phyloP scores from a whole-genome alignment of 2,329 filamentous ascomycete genomes.

The Colletotrichum limetticola region DNA sequence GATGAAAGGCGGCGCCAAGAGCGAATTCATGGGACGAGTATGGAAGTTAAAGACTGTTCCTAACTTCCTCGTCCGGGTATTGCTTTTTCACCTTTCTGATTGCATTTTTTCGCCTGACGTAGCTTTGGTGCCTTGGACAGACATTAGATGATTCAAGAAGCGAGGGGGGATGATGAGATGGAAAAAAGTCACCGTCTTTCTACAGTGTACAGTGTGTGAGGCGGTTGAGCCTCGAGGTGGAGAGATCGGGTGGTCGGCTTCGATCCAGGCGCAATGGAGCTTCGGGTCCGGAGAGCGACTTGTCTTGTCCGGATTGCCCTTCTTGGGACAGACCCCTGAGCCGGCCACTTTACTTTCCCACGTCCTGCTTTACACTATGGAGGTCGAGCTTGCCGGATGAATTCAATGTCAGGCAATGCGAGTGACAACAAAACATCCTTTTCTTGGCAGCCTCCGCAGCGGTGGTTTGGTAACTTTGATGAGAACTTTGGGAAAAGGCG shows the following conservation, averaged over 20 bases:
- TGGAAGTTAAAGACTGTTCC: slow-evolving; percentile 3
- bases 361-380: not conserved
- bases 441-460: slow-evolving; percentile 18
- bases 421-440: not conserved
- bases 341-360: not conserved
- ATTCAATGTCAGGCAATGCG: slow-evolving; percentile 4
- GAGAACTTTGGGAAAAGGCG: slow-evolving; percentile 21
- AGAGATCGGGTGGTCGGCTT: slow-evolving; percentile 11
- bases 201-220: not conserved
- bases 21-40: slow-evolving; percentile 1
- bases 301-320: slow-evolving; percentile 7
- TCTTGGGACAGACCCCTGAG: not conserved
- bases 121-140: slow-evolving; percentile 1
- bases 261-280: not conserved
- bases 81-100: not conserved
- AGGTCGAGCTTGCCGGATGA: not conserved
- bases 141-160: not conserved
- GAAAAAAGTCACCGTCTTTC: not conserved
- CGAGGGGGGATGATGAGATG: not conserved
- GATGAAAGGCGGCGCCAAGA: not conserved
- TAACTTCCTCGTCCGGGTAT: not conserved
- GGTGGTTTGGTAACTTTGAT: slow-evolving; percentile 20
- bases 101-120: not conserved
- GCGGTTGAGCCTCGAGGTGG: not conserved
- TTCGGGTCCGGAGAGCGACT: slow-evolving; percentile 24